phyloP scores from a whole-genome alignment of 768 basidiomycete genomes.

The Plicaturopsis crispa region DNA sequence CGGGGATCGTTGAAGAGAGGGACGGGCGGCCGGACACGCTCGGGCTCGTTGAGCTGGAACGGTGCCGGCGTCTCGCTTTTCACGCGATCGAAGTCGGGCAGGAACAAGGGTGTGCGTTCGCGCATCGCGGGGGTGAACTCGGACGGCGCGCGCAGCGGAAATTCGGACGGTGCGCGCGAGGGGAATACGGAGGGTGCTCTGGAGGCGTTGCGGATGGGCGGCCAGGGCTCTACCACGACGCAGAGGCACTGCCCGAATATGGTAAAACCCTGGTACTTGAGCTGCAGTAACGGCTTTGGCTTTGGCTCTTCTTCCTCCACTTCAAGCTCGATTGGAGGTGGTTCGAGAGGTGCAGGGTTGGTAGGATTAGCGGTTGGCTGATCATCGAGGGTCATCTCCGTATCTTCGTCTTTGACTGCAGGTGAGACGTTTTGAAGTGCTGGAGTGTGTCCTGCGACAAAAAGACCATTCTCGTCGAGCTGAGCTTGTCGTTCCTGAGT shows the following conservation, averaged over 20 bases:
- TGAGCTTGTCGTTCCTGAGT: no score
- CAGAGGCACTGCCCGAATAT: constrained; percentile 71
- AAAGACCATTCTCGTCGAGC: no score
- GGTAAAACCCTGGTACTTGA: constrained; percentile 64
- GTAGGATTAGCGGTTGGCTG: no score
- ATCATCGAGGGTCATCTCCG: constrained; percentile 4
- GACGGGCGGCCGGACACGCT: constrained; percentile 27
- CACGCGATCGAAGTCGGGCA: constrained; percentile 44
- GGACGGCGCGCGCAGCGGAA: no score
- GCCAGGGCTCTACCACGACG: constrained; percentile 80
- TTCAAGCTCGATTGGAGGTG: constrained; percentile 30
- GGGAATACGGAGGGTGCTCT: constrained; percentile 24
- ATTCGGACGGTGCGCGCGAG: constrained; percentile 23
- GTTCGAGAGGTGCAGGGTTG: constrained; percentile 12
- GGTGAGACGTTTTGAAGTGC: constrained; percentile 3
- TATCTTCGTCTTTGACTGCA: constrained; percentile 7
- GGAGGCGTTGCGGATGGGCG: constrained; percentile 34
- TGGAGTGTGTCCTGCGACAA: constrained; percentile 4
- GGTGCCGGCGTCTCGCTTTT: constrained; percentile 31
- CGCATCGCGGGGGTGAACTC: constrained; percentile 21
- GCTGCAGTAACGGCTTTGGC: constrained; percentile 59
- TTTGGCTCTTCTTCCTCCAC: constrained; percentile 65
- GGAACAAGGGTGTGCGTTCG: constrained; percentile 61
- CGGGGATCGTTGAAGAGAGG: constrained; percentile 35
- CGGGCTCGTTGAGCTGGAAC: constrained; percentile 10